These are phyloP conservation scores for Cinnamomum micranthum DNA, from an alignment of 164 flowering plant genomes.

Conservation along the genomic window DNA sequence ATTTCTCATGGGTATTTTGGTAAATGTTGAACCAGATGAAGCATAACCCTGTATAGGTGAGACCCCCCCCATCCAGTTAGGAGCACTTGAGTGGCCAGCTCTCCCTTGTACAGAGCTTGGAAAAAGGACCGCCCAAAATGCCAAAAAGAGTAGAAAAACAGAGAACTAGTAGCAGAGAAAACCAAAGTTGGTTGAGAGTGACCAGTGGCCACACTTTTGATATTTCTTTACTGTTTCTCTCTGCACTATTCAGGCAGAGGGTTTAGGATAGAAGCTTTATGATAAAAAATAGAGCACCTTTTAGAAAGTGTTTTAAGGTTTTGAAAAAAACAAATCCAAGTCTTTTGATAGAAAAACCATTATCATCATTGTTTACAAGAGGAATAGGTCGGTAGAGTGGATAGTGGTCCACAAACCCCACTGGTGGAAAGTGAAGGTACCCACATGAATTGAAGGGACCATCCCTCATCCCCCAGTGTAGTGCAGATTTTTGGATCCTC, in stretches of 20 bases:
- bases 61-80: not conserved
- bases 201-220: not conserved
- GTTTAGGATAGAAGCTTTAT: not conserved
- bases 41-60: not conserved
- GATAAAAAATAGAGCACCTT: too few relatives aligned
- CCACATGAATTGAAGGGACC: not conserved
- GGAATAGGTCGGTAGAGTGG: not conserved
- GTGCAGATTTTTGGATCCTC: too few relatives aligned
- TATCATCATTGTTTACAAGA: too few relatives aligned
- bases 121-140: not conserved
- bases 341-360: not conserved
- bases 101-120: not conserved
- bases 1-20: too few relatives aligned
- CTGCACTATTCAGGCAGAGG: not conserved
- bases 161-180: not conserved
- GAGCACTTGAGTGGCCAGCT: constrained; percentile 1
- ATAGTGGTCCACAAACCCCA: not conserved
- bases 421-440: not conserved
- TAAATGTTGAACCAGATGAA: too few relatives aligned
- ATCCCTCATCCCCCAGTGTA: too few relatives aligned
- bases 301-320: not conserved
- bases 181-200: not conserved
- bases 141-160: not conserved
- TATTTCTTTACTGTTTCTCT: not conserved
- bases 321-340: not conserved